Evolutionary conservation across 805 yeast genomes (phyloP).

Genomic region (Wickerhamiella slavikovae): DNA sequence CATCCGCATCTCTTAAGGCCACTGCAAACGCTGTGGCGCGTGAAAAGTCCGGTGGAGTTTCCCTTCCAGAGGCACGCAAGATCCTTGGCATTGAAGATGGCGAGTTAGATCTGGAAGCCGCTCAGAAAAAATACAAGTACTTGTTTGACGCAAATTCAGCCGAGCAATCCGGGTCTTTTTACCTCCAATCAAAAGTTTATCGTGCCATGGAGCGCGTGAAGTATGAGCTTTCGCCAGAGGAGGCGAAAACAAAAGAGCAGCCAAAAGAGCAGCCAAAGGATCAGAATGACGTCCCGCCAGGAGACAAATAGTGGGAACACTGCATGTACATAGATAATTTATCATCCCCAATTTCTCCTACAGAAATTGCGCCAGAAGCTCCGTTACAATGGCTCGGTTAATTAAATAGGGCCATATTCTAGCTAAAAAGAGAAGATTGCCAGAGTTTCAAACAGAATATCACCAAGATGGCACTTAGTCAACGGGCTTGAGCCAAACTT

Average conservation of each 20-base stretch:
- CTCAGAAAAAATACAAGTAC: slow-evolving; percentile 57
- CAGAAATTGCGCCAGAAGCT: too few species aligned
- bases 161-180: slow-evolving; percentile 92
- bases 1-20: slow-evolving; percentile 63
- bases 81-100: slow-evolving; percentile 59
- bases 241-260: slow-evolving; percentile 2
- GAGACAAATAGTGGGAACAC: not conserved
- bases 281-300: not conserved
- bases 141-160: slow-evolving; percentile 75
- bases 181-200: slow-evolving; percentile 78
- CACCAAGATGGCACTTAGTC: too few species aligned
- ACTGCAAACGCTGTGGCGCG: slow-evolving; percentile 26
- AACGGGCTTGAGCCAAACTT: too few species aligned
- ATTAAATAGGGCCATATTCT: too few species aligned
- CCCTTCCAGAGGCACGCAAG: slow-evolving; percentile 78
- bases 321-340: too few species aligned
- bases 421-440: too few species aligned
- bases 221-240: slow-evolving; percentile 36
- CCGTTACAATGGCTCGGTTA: too few species aligned
- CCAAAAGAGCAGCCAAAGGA: not conserved
- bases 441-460: too few species aligned
- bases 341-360: too few species aligned
- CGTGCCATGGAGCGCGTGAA: slow-evolving; percentile 85
- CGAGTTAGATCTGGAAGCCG: slow-evolving; percentile 26
- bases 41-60: slow-evolving; percentile 46